phyloP scores from a whole-genome alignment of 352 stramenopile genomes.

The Globisporangium viniferum region DNA sequence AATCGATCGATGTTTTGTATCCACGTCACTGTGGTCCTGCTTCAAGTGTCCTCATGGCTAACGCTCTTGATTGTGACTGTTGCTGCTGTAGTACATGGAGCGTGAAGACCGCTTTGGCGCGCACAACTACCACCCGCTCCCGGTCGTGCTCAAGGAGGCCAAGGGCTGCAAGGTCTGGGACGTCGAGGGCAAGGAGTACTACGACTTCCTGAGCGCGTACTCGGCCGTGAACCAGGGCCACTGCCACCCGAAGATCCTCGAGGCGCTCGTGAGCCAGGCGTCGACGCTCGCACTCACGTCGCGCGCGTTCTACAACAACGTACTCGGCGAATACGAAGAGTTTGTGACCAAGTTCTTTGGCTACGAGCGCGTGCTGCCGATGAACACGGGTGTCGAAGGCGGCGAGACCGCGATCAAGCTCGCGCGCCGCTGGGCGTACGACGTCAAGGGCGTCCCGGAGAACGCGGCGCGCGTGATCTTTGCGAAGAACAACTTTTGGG shows the following conservation, averaged over 20 bases:
- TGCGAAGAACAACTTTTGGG: slow-evolving; percentile 99
- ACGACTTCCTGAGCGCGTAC: slow-evolving; percentile 96
- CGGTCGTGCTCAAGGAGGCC: slow-evolving; percentile 92
- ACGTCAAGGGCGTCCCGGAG: slow-evolving; percentile 94
- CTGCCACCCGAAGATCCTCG: slow-evolving; percentile 97
- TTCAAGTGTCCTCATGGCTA: background rate
- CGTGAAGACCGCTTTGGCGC: slow-evolving; percentile 92
- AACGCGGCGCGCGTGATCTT: slow-evolving; percentile 95
- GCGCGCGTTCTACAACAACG: slow-evolving; percentile 98
- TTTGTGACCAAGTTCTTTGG: slow-evolving; percentile 97
- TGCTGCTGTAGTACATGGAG: slow-evolving; percentile 58
- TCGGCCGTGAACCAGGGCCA: slow-evolving; percentile 94
- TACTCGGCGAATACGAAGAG: slow-evolving; percentile 96
- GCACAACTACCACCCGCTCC: slow-evolving; percentile 99
- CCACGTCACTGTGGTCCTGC: background rate
- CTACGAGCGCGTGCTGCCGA: slow-evolving; percentile 96
- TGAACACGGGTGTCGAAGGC: slow-evolving; percentile 99
- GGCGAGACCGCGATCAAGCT: slow-evolving; percentile 98
- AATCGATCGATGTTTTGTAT: background rate
- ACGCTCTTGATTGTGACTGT: background rate
- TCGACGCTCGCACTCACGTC: slow-evolving; percentile 96
- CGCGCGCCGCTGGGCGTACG: slow-evolving; percentile 96
- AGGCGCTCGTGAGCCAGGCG: slow-evolving; percentile 92
- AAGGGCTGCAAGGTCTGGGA: slow-evolving; percentile 95
- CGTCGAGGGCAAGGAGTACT: slow-evolving; percentile 97